Base-by-base conservation (phyloP, 148 eudicot species). In the Spergularia marina region DNA sequence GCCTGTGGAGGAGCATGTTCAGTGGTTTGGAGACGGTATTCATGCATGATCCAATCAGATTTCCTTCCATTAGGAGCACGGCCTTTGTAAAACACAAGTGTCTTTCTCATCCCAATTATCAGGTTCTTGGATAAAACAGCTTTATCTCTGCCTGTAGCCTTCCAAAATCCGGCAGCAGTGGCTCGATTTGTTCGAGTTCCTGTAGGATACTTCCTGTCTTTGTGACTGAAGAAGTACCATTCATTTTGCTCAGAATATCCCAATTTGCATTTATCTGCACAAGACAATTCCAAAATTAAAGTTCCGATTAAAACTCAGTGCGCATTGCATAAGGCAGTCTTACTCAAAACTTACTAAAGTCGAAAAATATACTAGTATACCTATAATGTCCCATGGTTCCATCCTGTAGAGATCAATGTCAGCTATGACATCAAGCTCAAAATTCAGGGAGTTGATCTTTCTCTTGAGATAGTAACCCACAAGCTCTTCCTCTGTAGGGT, bases 161-260 rank as follows among this genome's bases (percentile, higher is more conserved):
- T 94, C 98, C 98, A 94, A 60, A 94, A 94, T 15, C 98, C 98
- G 4, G 90, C 91, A 0, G 86, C 65, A 0, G 98, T 94, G 3
- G 98, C 98, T 74, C 98, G 65, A 41, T 94, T 94, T 0, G 98
- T 94, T 7, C 97, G 80, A 1, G 93, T 87, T 53, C 98, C 98
- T 0, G 97, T 91, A 0, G 98, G 98, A 74, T 94, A 94, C 67
- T 94, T 94, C 80, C 89, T 85, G 78, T 94, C 98, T 81, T 94
- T 94, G 89, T 94, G 91, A 65, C 98, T 94, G 75, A 94, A 94
- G 80, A 94, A 94, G 73, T 91, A 94, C 98, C 98, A 94, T 62
- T 92, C 97, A 52, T 75, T 94, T 36, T 89, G 93, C 54, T 87
- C 95, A 17, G 85, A 83, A 36, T 86, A 89, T 18, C 92, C 94